These are phyloP conservation scores for Helicosporidium sp. DNA, from an alignment of 139 green algal genomes.

Conservation along the genomic window DNA sequence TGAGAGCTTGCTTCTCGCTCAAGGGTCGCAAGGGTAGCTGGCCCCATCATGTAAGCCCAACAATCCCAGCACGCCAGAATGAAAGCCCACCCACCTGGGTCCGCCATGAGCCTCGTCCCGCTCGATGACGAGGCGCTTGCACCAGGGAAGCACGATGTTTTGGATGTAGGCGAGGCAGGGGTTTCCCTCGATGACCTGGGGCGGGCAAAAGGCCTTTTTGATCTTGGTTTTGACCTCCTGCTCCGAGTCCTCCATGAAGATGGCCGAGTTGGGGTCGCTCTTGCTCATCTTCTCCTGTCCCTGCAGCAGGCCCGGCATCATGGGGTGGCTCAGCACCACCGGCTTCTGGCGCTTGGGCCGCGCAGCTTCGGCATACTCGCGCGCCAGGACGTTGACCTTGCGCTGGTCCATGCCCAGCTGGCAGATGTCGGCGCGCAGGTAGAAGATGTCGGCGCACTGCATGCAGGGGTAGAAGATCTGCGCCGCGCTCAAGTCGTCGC, in stretches of 20 bases:
- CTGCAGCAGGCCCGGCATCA: constrained; percentile 81
- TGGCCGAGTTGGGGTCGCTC: constrained; percentile 83
- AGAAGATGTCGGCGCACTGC: constrained; percentile 98
- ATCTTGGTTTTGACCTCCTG: constrained; percentile 89
- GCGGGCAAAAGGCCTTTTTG: constrained; percentile 94
- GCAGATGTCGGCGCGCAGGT: constrained; percentile 96
- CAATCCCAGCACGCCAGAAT: background rate
- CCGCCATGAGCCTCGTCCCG: constrained; percentile 58
- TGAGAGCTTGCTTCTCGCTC: no score
- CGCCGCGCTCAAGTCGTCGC: constrained; percentile 74
- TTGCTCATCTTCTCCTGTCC: constrained; percentile 99
- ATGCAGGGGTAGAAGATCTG: constrained; percentile 99
- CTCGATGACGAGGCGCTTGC: constrained; percentile 49
- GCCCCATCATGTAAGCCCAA: background rate
- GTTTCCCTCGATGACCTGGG: constrained; percentile 55
- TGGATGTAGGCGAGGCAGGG: constrained; percentile 84
- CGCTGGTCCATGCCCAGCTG: constrained; percentile 97
- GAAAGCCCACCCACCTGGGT: constrained; percentile 26
- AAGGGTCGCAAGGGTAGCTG: background rate
- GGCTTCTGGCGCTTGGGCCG: constrained; percentile 83
- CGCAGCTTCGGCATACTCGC: constrained; percentile 81
- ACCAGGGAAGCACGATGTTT: constrained; percentile 84
- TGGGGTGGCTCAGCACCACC: constrained; percentile 87
- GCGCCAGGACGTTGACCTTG: constrained; percentile 89
- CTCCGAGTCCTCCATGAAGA: constrained; percentile 93